Base-by-base conservation (phyloP, 139 green algal genomes). In the Desmodesmus armatus region DNA sequence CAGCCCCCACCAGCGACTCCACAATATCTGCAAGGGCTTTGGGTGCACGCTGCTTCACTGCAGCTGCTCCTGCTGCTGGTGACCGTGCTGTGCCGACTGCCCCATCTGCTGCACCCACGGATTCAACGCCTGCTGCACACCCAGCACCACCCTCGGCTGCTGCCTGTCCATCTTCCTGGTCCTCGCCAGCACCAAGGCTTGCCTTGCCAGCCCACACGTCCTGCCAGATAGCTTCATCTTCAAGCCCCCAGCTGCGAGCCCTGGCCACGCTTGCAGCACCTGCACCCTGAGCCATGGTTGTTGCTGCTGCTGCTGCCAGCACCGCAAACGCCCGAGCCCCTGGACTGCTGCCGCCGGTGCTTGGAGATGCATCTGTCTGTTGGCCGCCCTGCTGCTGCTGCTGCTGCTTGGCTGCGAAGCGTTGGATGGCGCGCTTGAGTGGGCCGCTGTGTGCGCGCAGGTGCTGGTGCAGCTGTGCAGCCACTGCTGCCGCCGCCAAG, bases 1-100 rank as follows among this genome's bases (percentile, higher is more conserved):
- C 76, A 53, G 76, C 76, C 27, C 76, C 76, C 25, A 82, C 51
- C 0, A 55, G 37, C 31, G 51, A 72, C 27, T 82, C 76, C 9
- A 82, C 51, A 3, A 82, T 5, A 58, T 82, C 76, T n/a, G 76
- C 76, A 35, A 82, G 33, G 0, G 43, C 76, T 19, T 82, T 82
- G 21, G 76, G 76, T 19, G 71, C 15, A 19, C 11, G 7, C 53
- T 71, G 51, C 11, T 9, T 29, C 9, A 41, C 29, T 19, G 27
- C n/a, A 47, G 66, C 29, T 43, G 27, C 19, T 44, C 21, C 66
- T 75, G 66, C 66, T 75, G 71, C 71, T 23, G 0, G 35, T 55
- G 40, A 13, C 19, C 23, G 35, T 77, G 39, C 69, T 49, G 40
- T 35, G 15, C 5, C 69, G 6, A 27, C 69, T 51, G 66, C 21